Conservation (phyloP, 495 filamentous ascomycete genomes). For the Chaetomium cochliodes region DNA sequence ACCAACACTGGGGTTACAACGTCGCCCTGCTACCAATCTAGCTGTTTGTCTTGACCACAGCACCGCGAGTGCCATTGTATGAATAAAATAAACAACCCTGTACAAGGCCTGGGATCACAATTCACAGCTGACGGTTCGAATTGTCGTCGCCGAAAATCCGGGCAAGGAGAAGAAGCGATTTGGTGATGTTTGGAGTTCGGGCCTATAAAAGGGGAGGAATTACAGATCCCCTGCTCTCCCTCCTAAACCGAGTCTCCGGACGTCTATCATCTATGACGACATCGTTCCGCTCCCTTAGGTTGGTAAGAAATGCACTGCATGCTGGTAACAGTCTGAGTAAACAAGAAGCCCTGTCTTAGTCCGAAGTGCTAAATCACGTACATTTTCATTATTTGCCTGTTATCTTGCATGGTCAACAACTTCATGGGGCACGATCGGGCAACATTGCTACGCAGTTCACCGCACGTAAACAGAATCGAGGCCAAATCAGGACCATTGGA, state of each 20-base stretch:
- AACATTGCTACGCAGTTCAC: too few species aligned
- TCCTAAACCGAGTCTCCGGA: too few species aligned
- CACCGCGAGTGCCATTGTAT: background rate
- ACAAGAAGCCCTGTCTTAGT: too few species aligned
- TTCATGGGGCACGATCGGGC: too few species aligned
- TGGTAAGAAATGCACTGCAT: too few species aligned
- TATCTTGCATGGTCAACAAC: too few species aligned
- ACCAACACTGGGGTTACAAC: background rate
- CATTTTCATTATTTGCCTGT: too few species aligned
- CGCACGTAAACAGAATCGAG: too few species aligned
- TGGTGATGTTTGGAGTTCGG: background rate
- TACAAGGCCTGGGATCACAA: background rate
- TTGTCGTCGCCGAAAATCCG: background rate
- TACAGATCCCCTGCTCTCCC: too few species aligned
- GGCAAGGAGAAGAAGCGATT: background rate
- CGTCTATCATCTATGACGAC: conserved; percentile 15
- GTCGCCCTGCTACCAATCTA: background rate
- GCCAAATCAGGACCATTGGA: too few species aligned
- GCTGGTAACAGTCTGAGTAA: too few species aligned
- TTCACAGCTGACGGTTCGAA: background rate
- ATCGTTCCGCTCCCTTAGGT: background rate
- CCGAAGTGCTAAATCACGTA: too few species aligned
- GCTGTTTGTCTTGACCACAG: background rate
- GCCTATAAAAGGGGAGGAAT: background rate
- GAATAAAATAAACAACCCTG: background rate